Percentiles rank a stretch among this genome's conserved stretches.
Conservation (phyloP, 768 basidiomycete species). For the Pisolithus marmoratus region DNA sequence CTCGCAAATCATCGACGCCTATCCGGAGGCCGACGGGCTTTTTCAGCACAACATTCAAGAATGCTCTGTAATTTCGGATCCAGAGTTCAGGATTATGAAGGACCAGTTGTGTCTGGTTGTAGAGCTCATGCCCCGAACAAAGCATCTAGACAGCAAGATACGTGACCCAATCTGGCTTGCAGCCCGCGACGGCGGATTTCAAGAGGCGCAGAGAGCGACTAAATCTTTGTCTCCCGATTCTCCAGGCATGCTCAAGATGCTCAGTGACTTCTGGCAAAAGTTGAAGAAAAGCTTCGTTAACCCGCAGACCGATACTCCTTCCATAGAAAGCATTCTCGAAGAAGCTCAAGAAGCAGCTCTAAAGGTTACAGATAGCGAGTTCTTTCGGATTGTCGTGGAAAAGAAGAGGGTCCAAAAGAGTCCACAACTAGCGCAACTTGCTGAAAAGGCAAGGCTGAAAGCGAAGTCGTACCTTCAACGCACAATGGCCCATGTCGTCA, state of each 20-base stretch:
- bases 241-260: background rate
- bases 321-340: constrained; percentile 3
- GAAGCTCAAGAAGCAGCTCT: background rate
- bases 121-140: background rate
- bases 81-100: constrained; percentile 11
- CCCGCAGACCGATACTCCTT: background rate
- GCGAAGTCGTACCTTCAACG: background rate
- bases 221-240: background rate
- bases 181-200: constrained; percentile 1
- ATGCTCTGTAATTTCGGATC: constrained; percentile 4
- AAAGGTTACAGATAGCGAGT: constrained; percentile 6
- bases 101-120: constrained; percentile 8
- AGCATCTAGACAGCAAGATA: background rate
- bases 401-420: constrained; percentile 1
- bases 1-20: background rate
- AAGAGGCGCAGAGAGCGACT: background rate
- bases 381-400: constrained; percentile 7
- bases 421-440: background rate
- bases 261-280: background rate
- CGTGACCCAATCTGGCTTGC: background rate
- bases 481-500: background rate
- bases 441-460: background rate
- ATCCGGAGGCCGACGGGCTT: constrained; percentile 11
- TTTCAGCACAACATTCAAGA: background rate
- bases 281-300: too few relatives aligned